phyloP scores from a whole-genome alignment of 2,329 filamentous ascomycete genomes.

The Aspergillus aculeatus region DNA sequence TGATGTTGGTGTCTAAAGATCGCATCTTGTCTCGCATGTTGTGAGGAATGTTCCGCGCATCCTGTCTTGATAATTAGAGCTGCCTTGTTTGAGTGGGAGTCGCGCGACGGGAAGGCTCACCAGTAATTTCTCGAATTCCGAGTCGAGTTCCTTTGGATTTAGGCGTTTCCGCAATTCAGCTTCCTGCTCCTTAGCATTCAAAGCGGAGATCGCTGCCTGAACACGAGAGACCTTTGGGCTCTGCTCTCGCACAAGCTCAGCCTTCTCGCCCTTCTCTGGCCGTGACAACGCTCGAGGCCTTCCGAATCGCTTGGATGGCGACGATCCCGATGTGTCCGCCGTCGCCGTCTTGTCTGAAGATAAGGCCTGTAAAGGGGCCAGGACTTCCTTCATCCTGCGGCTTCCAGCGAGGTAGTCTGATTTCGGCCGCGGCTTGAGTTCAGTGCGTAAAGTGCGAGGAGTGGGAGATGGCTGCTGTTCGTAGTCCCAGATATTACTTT shows the following conservation, averaged over 20 bases:
- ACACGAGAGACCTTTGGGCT: conserved; percentile 54
- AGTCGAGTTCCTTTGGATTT: conserved; percentile 58
- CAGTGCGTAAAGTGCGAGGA: conserved; percentile 25
- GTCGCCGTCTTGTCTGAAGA: conserved; percentile 25
- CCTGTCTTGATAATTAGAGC: conserved; percentile 50
- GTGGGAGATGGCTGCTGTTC: conserved; percentile 50
- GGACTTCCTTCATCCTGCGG: conserved; percentile 40
- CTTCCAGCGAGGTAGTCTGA: conserved; percentile 49
- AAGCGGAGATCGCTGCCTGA: conserved; percentile 63
- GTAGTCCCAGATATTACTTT: conserved; percentile 59
- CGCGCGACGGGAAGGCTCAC: conserved; percentile 40
- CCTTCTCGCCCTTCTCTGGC: conserved; percentile 33
- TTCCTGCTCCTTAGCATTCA: conserved; percentile 56
- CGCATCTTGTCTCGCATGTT: conserved; percentile 95
- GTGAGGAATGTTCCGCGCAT: conserved; percentile 88
- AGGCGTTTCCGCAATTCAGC: conserved; percentile 45
- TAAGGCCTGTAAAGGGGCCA: conserved; percentile 28
- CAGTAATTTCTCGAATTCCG: conserved; percentile 61
- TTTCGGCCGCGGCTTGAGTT: conserved; percentile 51
- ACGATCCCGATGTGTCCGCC: conserved; percentile 14
- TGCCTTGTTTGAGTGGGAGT: neutral
- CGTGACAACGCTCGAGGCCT: conserved; percentile 30
- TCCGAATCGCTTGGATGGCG: conserved; percentile 19
- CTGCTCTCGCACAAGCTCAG: conserved; percentile 30
- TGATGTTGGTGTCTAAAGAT: conserved; percentile 81